A percentile compares a stretch with the other conserved stretches of the same genome.
Conservation (phyloP, 768 basidiomycete genomes). For the Astraeus odoratus region DNA sequence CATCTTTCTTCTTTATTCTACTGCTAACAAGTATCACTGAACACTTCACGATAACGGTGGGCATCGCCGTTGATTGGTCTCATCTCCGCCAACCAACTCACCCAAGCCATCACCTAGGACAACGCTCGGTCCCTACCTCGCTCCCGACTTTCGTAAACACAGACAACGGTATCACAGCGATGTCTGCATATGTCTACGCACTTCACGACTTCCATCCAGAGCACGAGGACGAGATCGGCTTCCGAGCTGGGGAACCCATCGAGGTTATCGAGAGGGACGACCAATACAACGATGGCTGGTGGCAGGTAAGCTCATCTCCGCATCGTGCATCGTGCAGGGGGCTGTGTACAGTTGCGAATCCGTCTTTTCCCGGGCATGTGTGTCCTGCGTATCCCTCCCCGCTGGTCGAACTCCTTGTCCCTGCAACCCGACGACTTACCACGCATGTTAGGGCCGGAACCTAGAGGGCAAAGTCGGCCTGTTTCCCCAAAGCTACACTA, state of each 20-base stretch:
- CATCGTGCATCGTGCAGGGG: conserved; percentile 1
- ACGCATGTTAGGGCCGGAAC: conserved; percentile 66
- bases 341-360: not conserved
- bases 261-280: conserved; percentile 93
- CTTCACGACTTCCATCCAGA: conserved; percentile 87
- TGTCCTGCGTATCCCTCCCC: not conserved
- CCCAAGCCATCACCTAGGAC: not conserved
- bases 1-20: too few relatives aligned
- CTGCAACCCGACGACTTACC: not conserved
- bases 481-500: conserved; percentile 87
- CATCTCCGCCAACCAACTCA: not conserved
- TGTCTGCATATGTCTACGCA: conserved; percentile 84
- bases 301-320: conserved; percentile 50
- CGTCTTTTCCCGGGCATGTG: not conserved
- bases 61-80: too few relatives aligned
- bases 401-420: not conserved
- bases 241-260: conserved; percentile 79
- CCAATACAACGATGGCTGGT: conserved; percentile 92
- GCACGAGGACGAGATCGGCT: conserved; percentile 88
- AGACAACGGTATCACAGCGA: conserved; percentile 21
- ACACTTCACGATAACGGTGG: too few relatives aligned
- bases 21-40: too few relatives aligned
- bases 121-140: not conserved
- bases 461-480: conserved; percentile 75
- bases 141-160: not conserved